Conservation (phyloP, 805 yeast species). For the Hanseniaspora pseudoguilliermondii region DNA sequence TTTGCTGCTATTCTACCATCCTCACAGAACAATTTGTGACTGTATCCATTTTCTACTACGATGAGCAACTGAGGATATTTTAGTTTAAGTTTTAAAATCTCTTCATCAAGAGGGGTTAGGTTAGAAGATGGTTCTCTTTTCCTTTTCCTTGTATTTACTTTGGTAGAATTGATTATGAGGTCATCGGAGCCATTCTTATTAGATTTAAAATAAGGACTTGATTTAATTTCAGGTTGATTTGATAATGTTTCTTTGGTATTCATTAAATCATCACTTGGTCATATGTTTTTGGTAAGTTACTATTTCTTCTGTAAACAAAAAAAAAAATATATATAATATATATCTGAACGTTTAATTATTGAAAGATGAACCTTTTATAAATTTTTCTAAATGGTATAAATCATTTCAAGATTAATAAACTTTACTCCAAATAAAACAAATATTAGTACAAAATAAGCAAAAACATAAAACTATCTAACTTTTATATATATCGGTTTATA, state of each 20-base stretch:
- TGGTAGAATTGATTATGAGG: slow-evolving; percentile 7
- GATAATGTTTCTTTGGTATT: neutral
- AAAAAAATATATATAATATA: neutral
- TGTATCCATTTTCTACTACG: slow-evolving; percentile 83
- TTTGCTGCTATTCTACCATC: slow-evolving; percentile 66
- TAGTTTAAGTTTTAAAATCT: slow-evolving; percentile 53
- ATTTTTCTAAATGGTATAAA: no score
- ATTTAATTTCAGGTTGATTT: neutral
- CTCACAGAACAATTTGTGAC: slow-evolving; percentile 71
- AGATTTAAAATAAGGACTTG: neutral
- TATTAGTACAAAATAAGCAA: neutral
- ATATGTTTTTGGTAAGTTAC: neutral
- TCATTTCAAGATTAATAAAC: no score
- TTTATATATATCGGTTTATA: neutral
- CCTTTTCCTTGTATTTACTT: neutral
- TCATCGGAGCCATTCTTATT: neutral
- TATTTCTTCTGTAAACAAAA: neutral
- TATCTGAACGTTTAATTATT: no score
- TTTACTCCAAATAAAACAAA: no score
- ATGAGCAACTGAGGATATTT: slow-evolving; percentile 54
- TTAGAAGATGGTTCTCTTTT: neutral
- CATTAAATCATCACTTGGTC: neutral
- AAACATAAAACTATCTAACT: neutral
- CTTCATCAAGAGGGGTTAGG: slow-evolving; percentile 70
- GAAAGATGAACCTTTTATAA: no score